Evolutionary conservation across 805 yeast genomes (phyloP).

Genomic region (Danielia oregonensis): DNA sequence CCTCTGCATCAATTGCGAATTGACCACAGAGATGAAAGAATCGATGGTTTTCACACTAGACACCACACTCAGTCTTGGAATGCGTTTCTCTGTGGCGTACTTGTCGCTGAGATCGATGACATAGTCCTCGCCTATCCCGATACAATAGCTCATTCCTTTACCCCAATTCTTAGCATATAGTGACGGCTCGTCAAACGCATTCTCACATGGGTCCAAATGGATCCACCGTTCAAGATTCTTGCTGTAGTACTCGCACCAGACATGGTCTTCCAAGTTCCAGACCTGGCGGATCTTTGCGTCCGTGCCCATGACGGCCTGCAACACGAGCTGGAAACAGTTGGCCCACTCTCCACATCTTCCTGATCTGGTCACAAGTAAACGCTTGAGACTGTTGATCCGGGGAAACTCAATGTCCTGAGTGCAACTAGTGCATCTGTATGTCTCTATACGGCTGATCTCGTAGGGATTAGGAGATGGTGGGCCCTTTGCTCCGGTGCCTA

Average conservation of each 20-base stretch:
- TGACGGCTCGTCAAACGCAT: constrained; percentile 75
- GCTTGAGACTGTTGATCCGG: constrained; percentile 65
- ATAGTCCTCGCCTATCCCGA: constrained; percentile 64
- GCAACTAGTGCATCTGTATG: constrained; percentile 60
- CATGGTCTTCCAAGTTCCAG: constrained; percentile 93
- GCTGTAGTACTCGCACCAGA: constrained; percentile 91
- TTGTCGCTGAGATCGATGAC: constrained; percentile 65
- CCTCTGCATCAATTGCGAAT: constrained; percentile 8
- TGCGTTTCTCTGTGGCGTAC: constrained; percentile 45
- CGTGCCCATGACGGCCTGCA: constrained; percentile 56
- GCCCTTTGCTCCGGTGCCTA: constrained; percentile 30
- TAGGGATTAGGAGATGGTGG: constrained; percentile 37
- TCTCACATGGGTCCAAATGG: constrained; percentile 87
- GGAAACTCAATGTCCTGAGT: constrained; percentile 54
- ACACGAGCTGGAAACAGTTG: constrained; percentile 68
- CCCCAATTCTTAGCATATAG: constrained; percentile 87
- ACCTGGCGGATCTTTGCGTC: constrained; percentile 50
- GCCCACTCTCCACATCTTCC: constrained; percentile 99
- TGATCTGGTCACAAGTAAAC: constrained; percentile 53
- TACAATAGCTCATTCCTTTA: constrained; percentile 83
- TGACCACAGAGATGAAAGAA: constrained; percentile 3
- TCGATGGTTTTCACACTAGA: constrained; percentile 8
- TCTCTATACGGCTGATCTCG: constrained; percentile 57
- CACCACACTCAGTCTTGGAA: constrained; percentile 12
- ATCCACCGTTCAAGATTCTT: constrained; percentile 63